phyloP scores from a whole-genome alignment of 2,329 filamentous ascomycete genomes.

The Fusarium tanahbumbuense region DNA sequence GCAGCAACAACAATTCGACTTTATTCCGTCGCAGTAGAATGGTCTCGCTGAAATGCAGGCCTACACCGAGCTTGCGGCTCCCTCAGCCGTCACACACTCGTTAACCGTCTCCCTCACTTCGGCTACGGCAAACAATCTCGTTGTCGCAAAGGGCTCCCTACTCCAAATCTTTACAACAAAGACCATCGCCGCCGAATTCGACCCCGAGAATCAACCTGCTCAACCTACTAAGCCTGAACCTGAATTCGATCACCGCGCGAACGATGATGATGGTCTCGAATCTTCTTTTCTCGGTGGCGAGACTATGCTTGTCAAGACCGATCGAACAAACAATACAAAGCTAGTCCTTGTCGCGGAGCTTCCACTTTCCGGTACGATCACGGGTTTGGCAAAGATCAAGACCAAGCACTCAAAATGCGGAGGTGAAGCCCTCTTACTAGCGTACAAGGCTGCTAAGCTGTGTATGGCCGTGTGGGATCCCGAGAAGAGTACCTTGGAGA shows the following conservation, averaged over 20 bases:
- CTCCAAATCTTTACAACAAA: slow-evolving; percentile 89
- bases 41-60: slow-evolving; percentile 80
- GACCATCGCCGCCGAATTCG: slow-evolving; percentile 72
- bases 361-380: slow-evolving; percentile 83
- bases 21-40: slow-evolving; percentile 47
- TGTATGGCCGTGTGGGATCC: slow-evolving; percentile 95
- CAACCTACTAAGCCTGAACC: slow-evolving; percentile 56
- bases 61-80: slow-evolving; percentile 94
- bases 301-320: slow-evolving; percentile 68
- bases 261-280: slow-evolving; percentile 73
- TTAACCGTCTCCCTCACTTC: slow-evolving; percentile 82
- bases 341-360: slow-evolving; percentile 89
- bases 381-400: slow-evolving; percentile 82
- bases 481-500: slow-evolving; percentile 80
- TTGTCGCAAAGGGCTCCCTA: slow-evolving; percentile 91
- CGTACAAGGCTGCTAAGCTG: slow-evolving; percentile 91
- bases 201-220: slow-evolving; percentile 55
- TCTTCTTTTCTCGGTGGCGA: slow-evolving; percentile 75
- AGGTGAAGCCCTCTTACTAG: slow-evolving; percentile 84
- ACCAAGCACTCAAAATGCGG: slow-evolving; percentile 78
- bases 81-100: slow-evolving; percentile 92
- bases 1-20: slow-evolving; percentile 24
- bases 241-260: slow-evolving; percentile 64
- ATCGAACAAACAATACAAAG: slow-evolving; percentile 76
- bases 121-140: slow-evolving; percentile 80